phyloP scores from a whole-genome alignment of 345 rosid species.

The Jatropha curcas region DNA sequence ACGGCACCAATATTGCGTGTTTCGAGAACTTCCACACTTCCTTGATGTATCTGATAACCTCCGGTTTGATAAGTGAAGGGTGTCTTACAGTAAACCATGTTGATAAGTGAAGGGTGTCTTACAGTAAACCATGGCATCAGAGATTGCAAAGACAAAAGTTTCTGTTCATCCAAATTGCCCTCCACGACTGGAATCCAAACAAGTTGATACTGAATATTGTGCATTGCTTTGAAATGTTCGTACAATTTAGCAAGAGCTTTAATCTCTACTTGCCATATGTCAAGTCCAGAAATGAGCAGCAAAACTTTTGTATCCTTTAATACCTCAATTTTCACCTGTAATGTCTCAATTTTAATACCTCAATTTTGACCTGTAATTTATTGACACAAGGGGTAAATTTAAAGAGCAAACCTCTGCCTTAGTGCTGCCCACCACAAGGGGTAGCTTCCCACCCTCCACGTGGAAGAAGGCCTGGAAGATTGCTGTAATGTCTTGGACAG shows the following conservation, averaged over 20 bases:
- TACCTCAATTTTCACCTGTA: slow-evolving; percentile 30
- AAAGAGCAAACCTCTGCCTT: slow-evolving; percentile 11
- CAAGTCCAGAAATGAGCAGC: slow-evolving; percentile 41
- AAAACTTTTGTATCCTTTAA: slow-evolving; percentile 34
- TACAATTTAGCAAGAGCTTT: slow-evolving; percentile 24
- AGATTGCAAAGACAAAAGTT: slow-evolving; percentile 26
- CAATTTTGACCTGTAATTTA: too few relatives aligned
- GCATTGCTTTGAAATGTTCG: slow-evolving; percentile 12
- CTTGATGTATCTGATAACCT: slow-evolving; percentile 34
- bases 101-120: slow-evolving; percentile 31
- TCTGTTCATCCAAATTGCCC: slow-evolving; percentile 24
- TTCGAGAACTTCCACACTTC: slow-evolving; percentile 32
- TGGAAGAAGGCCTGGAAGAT: slow-evolving; percentile 1
- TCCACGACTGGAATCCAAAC: slow-evolving; percentile 56
- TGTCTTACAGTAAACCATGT: slow-evolving; percentile 34
- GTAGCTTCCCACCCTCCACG: background rate
- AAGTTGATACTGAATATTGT: slow-evolving; percentile 26
- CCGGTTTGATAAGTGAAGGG: slow-evolving; percentile 28
- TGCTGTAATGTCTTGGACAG: background rate
- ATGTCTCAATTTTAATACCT: too few relatives aligned
- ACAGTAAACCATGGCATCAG: slow-evolving; percentile 39
- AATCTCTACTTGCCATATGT: slow-evolving; percentile 40
- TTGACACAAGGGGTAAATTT: too few relatives aligned
- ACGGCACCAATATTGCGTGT: slow-evolving; percentile 32
- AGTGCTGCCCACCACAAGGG: background rate